Evolutionary conservation across 2,329 filamentous ascomycete genomes (phyloP).

Genomic region (Fusarium heterosporum): DNA sequence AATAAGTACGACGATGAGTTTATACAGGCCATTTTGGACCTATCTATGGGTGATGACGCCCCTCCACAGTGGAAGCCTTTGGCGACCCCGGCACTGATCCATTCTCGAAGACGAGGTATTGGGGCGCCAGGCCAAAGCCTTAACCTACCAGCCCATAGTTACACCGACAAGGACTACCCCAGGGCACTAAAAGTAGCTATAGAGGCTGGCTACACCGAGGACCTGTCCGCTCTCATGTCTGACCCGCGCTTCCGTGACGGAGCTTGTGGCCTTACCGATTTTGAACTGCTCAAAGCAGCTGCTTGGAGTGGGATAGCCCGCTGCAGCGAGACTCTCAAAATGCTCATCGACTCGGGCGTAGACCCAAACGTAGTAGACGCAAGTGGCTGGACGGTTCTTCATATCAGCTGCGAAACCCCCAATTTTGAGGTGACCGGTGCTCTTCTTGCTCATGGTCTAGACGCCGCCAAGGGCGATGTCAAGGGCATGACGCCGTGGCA

Average conservation of each 20-base stretch:
- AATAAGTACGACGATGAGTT: background rate
- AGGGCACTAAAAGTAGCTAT: background rate
- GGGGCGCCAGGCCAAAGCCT: background rate
- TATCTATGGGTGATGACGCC: background rate
- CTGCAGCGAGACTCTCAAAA: background rate
- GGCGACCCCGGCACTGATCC: background rate
- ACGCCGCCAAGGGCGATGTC: background rate
- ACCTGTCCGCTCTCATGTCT: background rate
- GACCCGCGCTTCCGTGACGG: background rate
- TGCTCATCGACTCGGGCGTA: background rate
- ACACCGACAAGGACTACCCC: background rate
- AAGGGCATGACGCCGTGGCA: background rate
- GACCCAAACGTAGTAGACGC: background rate
- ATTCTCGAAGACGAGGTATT: background rate
- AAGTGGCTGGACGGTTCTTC: background rate
- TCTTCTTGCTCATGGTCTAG: background rate
- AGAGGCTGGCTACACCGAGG: background rate
- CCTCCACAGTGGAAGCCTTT: background rate
- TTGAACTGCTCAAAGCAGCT: background rate
- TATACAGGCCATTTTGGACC: background rate
- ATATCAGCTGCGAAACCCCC: background rate
- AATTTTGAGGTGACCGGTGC: background rate
- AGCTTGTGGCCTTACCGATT: background rate
- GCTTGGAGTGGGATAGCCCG: background rate
- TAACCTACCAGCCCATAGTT: background rate